Evolutionary conservation across 148 eudicot species (phyloP).

Genomic region (Heliosperma pusillum): DNA sequence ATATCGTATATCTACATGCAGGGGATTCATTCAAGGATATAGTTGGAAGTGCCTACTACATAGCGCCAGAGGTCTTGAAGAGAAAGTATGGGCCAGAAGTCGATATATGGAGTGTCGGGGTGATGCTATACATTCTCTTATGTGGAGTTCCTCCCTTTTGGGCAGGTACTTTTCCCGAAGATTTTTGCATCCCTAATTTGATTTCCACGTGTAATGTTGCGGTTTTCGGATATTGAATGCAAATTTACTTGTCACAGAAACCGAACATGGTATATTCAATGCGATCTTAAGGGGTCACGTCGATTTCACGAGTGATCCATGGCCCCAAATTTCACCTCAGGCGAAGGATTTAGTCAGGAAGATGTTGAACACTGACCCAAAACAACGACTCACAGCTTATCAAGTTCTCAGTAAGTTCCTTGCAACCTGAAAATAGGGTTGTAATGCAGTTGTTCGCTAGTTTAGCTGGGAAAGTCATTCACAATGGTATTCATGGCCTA

Average conservation of each 20-base stretch:
- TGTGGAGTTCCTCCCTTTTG: conserved; percentile 64
- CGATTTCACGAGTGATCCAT: conserved; percentile 86
- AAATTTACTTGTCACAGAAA: conserved; percentile 41
- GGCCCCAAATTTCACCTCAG: conserved; percentile 82
- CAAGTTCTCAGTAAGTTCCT: conserved; percentile 74
- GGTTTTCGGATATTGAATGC: background rate
- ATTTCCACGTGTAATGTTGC: background rate
- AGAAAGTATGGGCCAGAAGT: conserved; percentile 62
- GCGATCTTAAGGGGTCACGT: conserved; percentile 80
- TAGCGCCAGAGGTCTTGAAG: conserved; percentile 63
- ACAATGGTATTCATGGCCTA: no score
- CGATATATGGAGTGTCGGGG: conserved; percentile 65
- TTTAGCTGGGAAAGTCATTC: no score
- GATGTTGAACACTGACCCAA: conserved; percentile 84
- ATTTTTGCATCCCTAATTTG: background rate
- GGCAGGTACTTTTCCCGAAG: conserved; percentile 40
- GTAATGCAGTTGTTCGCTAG: no score
- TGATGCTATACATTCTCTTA: conserved; percentile 47
- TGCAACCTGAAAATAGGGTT: background rate
- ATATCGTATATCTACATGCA: conserved; percentile 18
- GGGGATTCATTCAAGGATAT: conserved; percentile 64
- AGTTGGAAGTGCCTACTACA: conserved; percentile 63
- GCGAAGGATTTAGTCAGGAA: conserved; percentile 92
- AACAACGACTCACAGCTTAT: conserved; percentile 76
- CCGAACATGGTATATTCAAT: conserved; percentile 94